Evolutionary conservation across 1,284 basidiomycete genomes (phyloP).

Genomic region (Cryptococcus sp.): DNA sequence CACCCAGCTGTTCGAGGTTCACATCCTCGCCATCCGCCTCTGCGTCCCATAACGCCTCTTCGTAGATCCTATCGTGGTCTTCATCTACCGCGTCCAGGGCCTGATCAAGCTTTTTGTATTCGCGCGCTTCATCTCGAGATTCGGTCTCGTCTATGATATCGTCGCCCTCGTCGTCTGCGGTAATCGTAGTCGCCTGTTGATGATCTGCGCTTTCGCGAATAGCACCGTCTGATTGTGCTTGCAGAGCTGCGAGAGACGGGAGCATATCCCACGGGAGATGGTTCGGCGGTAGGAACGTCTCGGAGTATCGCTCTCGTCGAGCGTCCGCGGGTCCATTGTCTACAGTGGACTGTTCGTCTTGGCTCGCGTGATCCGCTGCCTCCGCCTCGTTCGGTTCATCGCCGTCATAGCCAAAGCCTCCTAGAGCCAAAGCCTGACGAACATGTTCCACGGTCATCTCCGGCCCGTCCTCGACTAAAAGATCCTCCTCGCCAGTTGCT

Average conservation of each 20-base stretch:
- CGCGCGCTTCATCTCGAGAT: constrained; percentile 4
- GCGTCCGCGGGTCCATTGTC: too few species aligned
- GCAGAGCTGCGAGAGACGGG: not conserved
- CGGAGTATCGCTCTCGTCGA: not conserved
- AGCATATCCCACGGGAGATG: not conserved
- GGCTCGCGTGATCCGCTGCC: not conserved
- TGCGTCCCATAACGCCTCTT: constrained; percentile 9
- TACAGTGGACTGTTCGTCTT: not conserved
- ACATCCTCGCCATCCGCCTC: not conserved
- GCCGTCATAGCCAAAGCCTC: not conserved
- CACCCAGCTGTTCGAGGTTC: constrained; percentile 3
- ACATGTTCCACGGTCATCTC: constrained; percentile 13
- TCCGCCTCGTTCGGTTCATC: constrained; percentile 4
- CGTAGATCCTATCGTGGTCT: constrained; percentile 14
- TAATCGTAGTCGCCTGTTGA: not conserved
- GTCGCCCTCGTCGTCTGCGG: not conserved
- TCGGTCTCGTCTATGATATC: not conserved
- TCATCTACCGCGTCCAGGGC: constrained; percentile 16
- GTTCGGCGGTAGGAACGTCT: not conserved
- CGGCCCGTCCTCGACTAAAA: not conserved
- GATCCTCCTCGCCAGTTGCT: not conserved
- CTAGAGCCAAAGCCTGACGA: constrained; percentile 6
- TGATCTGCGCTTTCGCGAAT: not conserved
- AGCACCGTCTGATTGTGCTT: not conserved
- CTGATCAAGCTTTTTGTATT: constrained; percentile 13